phyloP scores from a whole-genome alignment of 306 rosid species.

The Rosa persica region DNA sequence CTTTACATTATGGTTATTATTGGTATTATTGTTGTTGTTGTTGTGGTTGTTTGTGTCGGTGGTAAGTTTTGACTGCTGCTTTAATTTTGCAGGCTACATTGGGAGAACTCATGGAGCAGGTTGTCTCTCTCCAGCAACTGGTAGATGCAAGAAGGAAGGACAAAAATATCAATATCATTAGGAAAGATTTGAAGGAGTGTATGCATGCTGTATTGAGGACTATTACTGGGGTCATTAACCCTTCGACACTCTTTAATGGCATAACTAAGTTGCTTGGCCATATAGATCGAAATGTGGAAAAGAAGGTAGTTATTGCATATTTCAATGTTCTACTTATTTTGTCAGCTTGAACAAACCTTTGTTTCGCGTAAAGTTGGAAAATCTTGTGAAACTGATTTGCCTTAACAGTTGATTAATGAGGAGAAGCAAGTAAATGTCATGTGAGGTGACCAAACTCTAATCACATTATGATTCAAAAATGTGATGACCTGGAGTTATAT shows the following conservation, averaged over 20 bases:
- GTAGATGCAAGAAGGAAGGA: slow-evolving; percentile 58
- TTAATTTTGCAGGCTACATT: slow-evolving; percentile 47
- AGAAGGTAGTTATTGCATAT: slow-evolving; percentile 52
- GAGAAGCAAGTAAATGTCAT: background rate
- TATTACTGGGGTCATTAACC: slow-evolving; percentile 48
- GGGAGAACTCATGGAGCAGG: slow-evolving; percentile 70
- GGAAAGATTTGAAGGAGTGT: slow-evolving; percentile 60
- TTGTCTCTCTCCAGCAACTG: slow-evolving; percentile 55
- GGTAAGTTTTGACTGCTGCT: background rate
- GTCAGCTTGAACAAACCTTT: background rate
- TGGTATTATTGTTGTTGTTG: background rate
- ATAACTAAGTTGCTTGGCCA: slow-evolving; percentile 61
- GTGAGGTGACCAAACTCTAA: background rate
- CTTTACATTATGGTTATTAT: background rate
- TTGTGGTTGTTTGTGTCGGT: background rate
- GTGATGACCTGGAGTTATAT: background rate
- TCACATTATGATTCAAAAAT: background rate
- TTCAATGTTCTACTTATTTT: background rate
- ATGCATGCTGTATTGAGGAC: slow-evolving; percentile 58
- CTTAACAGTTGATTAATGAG: background rate
- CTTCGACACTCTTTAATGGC: slow-evolving; percentile 62
- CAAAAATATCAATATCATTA: slow-evolving; percentile 43
- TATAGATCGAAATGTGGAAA: slow-evolving; percentile 53
- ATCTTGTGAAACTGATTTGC: background rate
- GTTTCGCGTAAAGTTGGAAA: background rate